These are phyloP conservation scores for Melampsora medusae DNA, from an alignment of 1,284 basidiomycete genomes.

Conservation along the genomic window DNA sequence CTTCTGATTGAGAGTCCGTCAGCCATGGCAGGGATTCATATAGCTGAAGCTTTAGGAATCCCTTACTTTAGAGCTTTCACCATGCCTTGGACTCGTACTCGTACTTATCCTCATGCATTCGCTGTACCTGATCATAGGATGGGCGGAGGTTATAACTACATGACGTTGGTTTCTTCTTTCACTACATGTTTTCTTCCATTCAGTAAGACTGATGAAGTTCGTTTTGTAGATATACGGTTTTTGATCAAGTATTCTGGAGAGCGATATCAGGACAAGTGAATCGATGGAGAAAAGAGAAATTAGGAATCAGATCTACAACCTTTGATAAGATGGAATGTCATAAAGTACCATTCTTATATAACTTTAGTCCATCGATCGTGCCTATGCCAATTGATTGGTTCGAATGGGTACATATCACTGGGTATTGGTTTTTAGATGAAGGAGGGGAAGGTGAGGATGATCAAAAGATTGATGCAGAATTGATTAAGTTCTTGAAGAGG, in stretches of 20 bases:
- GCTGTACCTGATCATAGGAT: slow-evolving; percentile 92
- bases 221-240: slow-evolving; percentile 76
- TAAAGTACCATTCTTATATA: slow-evolving; percentile 95
- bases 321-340: slow-evolving; percentile 91
- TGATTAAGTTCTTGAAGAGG: slow-evolving; percentile 75
- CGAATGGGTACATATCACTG: slow-evolving; percentile 94
- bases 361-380: slow-evolving; percentile 75
- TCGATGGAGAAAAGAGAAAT: slow-evolving; percentile 76
- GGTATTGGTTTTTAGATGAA: slow-evolving; percentile 49
- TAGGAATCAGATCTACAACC: slow-evolving; percentile 76
- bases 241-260: slow-evolving; percentile 97
- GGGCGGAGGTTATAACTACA: slow-evolving; percentile 96
- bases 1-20: slow-evolving; percentile 90
- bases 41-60: slow-evolving; percentile 86
- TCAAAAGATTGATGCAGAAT: slow-evolving; percentile 74
- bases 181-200: not conserved
- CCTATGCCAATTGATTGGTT: slow-evolving; percentile 94
- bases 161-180: slow-evolving; percentile 62
- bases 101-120: slow-evolving; percentile 95
- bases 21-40: slow-evolving; percentile 98
- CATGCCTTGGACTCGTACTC: slow-evolving; percentile 70
- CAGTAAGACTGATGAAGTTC: slow-evolving; percentile 48
- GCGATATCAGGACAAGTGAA: slow-evolving; percentile 91
- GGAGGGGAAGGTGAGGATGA: not conserved
- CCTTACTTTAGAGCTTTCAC: slow-evolving; percentile 91